Evolutionary conservation across 495 filamentous ascomycete genomes (phyloP).

Genomic region (Neurospora sp.): DNA sequence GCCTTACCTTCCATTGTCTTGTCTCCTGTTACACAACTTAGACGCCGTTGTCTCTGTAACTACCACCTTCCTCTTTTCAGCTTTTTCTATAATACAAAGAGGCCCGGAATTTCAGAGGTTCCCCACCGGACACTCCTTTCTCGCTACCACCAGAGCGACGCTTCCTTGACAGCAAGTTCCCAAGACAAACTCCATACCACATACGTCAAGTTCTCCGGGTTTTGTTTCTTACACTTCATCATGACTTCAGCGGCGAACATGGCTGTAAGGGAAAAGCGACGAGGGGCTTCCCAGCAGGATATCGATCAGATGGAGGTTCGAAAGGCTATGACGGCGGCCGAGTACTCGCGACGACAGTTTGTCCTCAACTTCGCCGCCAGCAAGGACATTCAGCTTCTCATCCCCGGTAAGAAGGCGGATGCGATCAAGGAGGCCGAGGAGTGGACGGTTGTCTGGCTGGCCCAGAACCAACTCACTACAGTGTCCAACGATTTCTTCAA

Average conservation of each 20-base stretch:
- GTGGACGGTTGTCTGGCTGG: slow-evolving; percentile 16
- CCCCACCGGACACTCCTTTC: not conserved
- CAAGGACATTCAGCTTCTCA: slow-evolving; percentile 17
- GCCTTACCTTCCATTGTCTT: not conserved
- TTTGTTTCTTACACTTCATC: slow-evolving; percentile 1
- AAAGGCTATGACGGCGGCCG: slow-evolving; percentile 23
- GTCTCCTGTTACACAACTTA: not conserved
- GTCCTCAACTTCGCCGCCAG: slow-evolving; percentile 24
- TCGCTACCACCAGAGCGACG: not conserved
- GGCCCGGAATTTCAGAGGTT: not conserved
- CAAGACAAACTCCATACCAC: not conserved
- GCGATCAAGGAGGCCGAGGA: slow-evolving; percentile 24
- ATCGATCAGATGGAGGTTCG: slow-evolving; percentile 20
- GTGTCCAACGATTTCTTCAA: slow-evolving; percentile 22
- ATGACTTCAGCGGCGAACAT: slow-evolving; percentile 19
- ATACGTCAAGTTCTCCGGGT: not conserved
- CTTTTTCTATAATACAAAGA: not conserved
- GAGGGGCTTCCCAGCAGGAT: slow-evolving; percentile 12
- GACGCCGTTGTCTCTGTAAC: not conserved
- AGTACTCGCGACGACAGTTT: slow-evolving; percentile 24
- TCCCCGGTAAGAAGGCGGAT: slow-evolving; percentile 20
- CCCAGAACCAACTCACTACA: slow-evolving; percentile 11
- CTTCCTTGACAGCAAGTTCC: not conserved
- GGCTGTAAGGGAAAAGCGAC: slow-evolving; percentile 18
- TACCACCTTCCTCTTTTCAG: not conserved